Evolutionary conservation across 1,284 basidiomycete species (phyloP).

Genomic region (Omphalotus olearius): DNA sequence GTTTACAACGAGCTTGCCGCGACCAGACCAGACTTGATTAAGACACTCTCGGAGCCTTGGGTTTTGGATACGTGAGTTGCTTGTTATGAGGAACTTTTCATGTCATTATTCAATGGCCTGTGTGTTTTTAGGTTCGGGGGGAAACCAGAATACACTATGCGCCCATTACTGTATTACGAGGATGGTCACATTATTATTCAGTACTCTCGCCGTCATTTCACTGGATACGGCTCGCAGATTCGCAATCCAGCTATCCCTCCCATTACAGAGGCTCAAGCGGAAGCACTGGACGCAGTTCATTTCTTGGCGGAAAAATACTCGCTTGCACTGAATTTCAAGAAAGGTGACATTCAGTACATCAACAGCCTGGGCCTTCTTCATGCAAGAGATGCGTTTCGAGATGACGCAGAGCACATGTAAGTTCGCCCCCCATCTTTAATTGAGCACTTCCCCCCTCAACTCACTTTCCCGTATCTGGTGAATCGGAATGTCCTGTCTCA

Average conservation of each 20-base stretch:
- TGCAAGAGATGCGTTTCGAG: constrained; percentile 40
- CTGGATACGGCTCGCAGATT: constrained; percentile 30
- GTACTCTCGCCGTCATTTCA: constrained; percentile 42
- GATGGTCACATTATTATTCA: constrained; percentile 40
- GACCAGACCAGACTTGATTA: constrained; percentile 39
- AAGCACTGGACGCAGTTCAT: constrained; percentile 42
- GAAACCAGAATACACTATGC: constrained; percentile 30
- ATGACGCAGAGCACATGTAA: constrained; percentile 27
- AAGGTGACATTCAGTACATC: constrained; percentile 48
- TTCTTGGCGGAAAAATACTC: constrained; percentile 41
- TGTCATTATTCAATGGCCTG: too few species aligned
- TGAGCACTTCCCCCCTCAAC: background rate
- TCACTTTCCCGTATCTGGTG: background rate
- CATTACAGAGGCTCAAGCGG: constrained; percentile 45
- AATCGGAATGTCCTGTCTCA: background rate
- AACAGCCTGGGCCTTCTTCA: constrained; percentile 42
- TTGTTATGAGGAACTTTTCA: too few species aligned
- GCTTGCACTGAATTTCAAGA: constrained; percentile 42
- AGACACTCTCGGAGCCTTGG: constrained; percentile 37
- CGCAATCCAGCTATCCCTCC: constrained; percentile 36
- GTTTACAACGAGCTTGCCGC: constrained; percentile 43
- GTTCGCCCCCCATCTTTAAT: background rate
- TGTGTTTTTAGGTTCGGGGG: constrained; percentile 32
- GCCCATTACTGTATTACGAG: constrained; percentile 36
- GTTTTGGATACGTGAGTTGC: constrained; percentile 33